Conservation (phyloP, 1,284 basidiomycete genomes). For the Ustilago cynodontis region DNA sequence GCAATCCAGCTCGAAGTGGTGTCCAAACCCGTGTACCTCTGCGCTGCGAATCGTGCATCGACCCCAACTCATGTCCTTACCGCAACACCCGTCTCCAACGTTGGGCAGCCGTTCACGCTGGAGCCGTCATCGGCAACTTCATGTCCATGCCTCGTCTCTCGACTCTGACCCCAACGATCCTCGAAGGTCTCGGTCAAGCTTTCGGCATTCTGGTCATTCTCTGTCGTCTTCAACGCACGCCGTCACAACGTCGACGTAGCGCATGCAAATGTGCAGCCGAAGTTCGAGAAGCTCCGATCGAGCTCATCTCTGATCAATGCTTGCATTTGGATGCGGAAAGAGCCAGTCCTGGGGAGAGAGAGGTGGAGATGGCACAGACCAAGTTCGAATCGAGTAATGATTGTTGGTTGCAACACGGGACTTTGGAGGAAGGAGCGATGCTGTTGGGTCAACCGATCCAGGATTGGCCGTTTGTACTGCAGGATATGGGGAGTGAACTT, state of each 20-base stretch:
- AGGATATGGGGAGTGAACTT: conserved; percentile 48
- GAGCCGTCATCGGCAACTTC: conserved; percentile 46
- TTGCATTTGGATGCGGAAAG: conserved; percentile 40
- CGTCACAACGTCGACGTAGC: conserved; percentile 15
- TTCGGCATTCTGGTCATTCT: conserved; percentile 47
- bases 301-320: conserved; percentile 44
- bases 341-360: conserved; percentile 10
- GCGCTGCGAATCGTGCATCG: conserved; percentile 39
- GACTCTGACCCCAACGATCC: conserved; percentile 36
- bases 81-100: conserved; percentile 32
- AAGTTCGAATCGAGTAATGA: conserved; percentile 25
- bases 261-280: conserved; percentile 20
- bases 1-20: not conserved
- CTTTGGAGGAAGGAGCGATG: conserved; percentile 37
- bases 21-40: conserved; percentile 26
- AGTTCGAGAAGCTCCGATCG: conserved; percentile 29
- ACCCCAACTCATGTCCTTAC: conserved; percentile 29
- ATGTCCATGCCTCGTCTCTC: conserved; percentile 48
- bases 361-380: conserved; percentile 1
- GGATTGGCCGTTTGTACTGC: conserved; percentile 50
- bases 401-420: conserved; percentile 49
- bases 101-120: conserved; percentile 46
- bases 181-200: conserved; percentile 44
- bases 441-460: conserved; percentile 42
- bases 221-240: conserved; percentile 23